phyloP scores from a whole-genome alignment of 345 rosid genomes.

The Gossypium thurberi region DNA sequence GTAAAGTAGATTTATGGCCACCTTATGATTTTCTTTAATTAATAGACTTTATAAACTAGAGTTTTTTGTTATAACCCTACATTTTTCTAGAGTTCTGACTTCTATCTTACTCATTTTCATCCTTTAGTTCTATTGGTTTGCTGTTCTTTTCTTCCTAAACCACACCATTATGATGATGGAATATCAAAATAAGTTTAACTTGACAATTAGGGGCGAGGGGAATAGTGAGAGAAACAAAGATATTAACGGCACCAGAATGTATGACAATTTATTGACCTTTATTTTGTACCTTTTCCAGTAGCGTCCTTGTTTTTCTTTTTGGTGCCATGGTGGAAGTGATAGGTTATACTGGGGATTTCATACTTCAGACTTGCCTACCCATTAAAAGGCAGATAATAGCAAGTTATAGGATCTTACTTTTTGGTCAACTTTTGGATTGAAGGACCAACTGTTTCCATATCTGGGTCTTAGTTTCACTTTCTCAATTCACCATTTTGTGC shows the following conservation, averaged over 20 bases:
- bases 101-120: background rate
- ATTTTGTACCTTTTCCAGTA: constrained; percentile 2
- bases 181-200: background rate
- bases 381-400: background rate
- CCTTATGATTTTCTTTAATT: background rate
- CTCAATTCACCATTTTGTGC: background rate
- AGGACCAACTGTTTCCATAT: background rate
- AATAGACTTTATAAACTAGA: background rate
- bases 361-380: background rate
- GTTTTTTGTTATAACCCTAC: background rate
- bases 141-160: background rate
- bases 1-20: background rate
- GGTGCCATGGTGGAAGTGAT: background rate
- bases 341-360: background rate
- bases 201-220: no score
- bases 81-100: background rate
- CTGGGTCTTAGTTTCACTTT: background rate
- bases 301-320: background rate
- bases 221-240: background rate
- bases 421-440: background rate
- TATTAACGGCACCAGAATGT: background rate
- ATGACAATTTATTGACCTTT: background rate
- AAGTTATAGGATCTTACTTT: background rate
- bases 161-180: background rate
- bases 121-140: background rate